phyloP scores from a whole-genome alignment of 768 basidiomycete genomes.

The Suillus spraguei region DNA sequence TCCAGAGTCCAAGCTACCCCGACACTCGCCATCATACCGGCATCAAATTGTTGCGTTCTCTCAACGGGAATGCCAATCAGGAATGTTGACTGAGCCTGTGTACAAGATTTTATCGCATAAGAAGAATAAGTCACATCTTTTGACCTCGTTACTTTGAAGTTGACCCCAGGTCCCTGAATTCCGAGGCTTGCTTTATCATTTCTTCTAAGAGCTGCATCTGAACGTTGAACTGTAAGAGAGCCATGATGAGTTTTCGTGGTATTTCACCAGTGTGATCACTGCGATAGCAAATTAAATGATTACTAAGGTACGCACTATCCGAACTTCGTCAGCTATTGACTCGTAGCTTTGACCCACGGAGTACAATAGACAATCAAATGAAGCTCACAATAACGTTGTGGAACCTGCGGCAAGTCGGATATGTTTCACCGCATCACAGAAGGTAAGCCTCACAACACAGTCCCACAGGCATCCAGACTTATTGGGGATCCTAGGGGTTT shows the following conservation, averaged over 20 bases:
- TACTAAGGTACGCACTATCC: background rate
- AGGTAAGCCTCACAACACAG: background rate
- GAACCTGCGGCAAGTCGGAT: background rate
- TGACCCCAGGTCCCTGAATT: background rate
- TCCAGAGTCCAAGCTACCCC: background rate
- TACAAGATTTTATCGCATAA: background rate
- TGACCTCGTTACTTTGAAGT: background rate
- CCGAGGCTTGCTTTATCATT: background rate
- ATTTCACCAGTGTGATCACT: no score
- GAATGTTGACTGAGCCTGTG: background rate
- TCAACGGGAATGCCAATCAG: background rate
- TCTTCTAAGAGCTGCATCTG: background rate
- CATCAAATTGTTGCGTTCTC: background rate
- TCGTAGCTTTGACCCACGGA: background rate
- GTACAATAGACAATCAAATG: conserved; percentile 1
- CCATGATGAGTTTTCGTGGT: background rate
- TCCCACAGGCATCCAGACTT: background rate
- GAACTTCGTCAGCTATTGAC: background rate
- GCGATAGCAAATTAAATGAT: background rate
- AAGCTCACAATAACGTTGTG: background rate
- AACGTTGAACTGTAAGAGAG: background rate
- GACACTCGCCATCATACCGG: background rate
- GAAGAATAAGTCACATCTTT: background rate
- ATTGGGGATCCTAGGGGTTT: background rate
- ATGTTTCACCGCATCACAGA: conserved; percentile 5